These are phyloP conservation scores for Tetracladium setigerum DNA, from an alignment of 495 filamentous ascomycete genomes.

Conservation along the genomic window DNA sequence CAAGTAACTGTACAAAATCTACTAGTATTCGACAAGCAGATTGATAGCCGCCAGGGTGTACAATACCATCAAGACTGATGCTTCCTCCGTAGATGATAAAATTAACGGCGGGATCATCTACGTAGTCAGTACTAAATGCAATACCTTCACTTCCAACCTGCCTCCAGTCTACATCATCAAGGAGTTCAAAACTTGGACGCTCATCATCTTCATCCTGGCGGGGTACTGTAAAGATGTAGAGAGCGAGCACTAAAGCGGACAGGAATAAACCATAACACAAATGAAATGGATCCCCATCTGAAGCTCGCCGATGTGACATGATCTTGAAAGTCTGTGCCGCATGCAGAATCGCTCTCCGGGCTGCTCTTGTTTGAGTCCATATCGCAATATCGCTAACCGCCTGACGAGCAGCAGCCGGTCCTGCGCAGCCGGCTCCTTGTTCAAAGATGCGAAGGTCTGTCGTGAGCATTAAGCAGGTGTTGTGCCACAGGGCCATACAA, in stretches of 20 bases:
- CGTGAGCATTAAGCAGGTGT: slow-evolving; percentile 44
- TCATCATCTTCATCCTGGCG: slow-evolving; percentile 21
- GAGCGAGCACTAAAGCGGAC: slow-evolving; percentile 40
- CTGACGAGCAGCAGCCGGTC: slow-evolving; percentile 34
- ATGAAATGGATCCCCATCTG: slow-evolving; percentile 42
- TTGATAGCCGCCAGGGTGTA: slow-evolving; percentile 40
- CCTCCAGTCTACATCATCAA: slow-evolving; percentile 45
- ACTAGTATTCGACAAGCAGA: slow-evolving; percentile 40
- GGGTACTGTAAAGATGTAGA: slow-evolving; percentile 44
- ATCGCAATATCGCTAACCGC: slow-evolving; percentile 41
- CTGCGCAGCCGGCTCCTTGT: slow-evolving; percentile 39
- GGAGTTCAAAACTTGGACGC: slow-evolving; percentile 35
- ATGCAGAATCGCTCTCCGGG: slow-evolving; percentile 40
- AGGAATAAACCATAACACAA: slow-evolving; percentile 40
- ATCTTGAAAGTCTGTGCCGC: slow-evolving; percentile 44
- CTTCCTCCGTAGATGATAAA: slow-evolving; percentile 45
- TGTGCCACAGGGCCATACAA: slow-evolving; percentile 42
- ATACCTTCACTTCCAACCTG: slow-evolving; percentile 34
- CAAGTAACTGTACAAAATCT: slow-evolving; percentile 41
- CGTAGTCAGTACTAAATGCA: slow-evolving; percentile 27
- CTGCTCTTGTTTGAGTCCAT: slow-evolving; percentile 45
- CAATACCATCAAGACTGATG: slow-evolving; percentile 39
- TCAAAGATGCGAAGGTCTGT: slow-evolving; percentile 46
- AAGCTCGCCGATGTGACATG: slow-evolving; percentile 41
- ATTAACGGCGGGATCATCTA: slow-evolving; percentile 32